These are phyloP conservation scores for Mrakia frigida DNA, from an alignment of 768 basidiomycete species.

Conservation along the genomic window DNA sequence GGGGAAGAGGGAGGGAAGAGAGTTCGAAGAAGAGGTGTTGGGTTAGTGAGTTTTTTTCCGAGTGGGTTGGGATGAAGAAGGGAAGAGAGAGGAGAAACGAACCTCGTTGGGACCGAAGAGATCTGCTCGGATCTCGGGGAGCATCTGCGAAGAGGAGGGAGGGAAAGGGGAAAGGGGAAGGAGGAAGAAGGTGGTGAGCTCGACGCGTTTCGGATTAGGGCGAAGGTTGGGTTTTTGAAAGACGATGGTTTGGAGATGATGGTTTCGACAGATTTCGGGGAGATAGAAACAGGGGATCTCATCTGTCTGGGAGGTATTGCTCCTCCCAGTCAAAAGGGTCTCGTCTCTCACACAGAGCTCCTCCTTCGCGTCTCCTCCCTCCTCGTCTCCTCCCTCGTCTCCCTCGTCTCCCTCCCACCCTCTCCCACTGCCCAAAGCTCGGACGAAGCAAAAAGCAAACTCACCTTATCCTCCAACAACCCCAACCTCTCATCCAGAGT, in stretches of 20 bases:
- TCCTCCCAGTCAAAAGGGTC: too few species aligned
- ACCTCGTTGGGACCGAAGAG: constrained; percentile 72
- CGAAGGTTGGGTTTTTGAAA: neutral
- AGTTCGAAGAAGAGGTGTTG: neutral
- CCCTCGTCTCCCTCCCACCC: neutral
- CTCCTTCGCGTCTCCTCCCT: neutral
- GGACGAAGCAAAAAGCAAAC: constrained; percentile 38
- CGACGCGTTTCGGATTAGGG: neutral
- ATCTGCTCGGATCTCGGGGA: constrained; percentile 85
- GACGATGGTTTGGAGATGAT: neutral
- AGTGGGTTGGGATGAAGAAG: too few species aligned
- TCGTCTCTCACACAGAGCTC: too few species aligned
- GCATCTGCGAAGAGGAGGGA: constrained; percentile 65
- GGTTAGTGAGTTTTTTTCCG: too few species aligned
- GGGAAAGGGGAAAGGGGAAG: neutral
- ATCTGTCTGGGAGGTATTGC: constrained; percentile 1
- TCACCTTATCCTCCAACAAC: constrained; percentile 80
- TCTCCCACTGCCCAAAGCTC: neutral
- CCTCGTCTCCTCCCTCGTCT: neutral
- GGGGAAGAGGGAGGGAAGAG: neutral
- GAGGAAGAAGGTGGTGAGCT: neutral
- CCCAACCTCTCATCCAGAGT: constrained; percentile 86
- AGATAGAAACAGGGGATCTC: neutral
- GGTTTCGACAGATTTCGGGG: neutral
- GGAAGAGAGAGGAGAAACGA: neutral